These are phyloP conservation scores for Cytospora mali DNA, from an alignment of 2,329 filamentous ascomycete genomes.

Conservation along the genomic window DNA sequence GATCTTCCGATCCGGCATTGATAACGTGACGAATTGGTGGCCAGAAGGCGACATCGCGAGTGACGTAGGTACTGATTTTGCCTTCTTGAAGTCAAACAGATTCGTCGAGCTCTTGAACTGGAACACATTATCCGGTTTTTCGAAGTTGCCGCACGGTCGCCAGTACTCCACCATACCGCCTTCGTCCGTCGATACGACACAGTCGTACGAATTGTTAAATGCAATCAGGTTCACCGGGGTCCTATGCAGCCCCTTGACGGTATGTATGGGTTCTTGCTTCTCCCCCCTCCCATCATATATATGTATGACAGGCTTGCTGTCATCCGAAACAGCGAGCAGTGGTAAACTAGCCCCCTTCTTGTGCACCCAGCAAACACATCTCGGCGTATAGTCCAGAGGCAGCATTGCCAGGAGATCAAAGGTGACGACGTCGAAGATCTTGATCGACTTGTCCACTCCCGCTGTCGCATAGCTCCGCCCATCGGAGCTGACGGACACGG, in stretches of 20 bases:
- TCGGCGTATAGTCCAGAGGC: slow-evolving; percentile 73
- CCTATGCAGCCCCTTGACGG: slow-evolving; percentile 77
- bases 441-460: slow-evolving; percentile 76
- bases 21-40: slow-evolving; percentile 83
- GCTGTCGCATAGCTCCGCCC: slow-evolving; percentile 92
- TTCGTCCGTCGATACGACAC: slow-evolving; percentile 86
- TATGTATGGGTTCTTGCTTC: slow-evolving; percentile 73
- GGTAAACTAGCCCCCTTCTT: slow-evolving; percentile 84
- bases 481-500: slow-evolving; percentile 84
- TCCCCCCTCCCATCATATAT: slow-evolving; percentile 92
- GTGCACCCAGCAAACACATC: slow-evolving; percentile 90
- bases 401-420: slow-evolving; percentile 87
- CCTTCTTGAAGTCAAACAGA: slow-evolving; percentile 96
- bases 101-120: slow-evolving; percentile 92
- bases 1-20: slow-evolving; percentile 90
- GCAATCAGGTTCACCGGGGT: slow-evolving; percentile 81
- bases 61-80: slow-evolving; percentile 80
- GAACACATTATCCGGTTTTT: slow-evolving; percentile 91
- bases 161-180: slow-evolving; percentile 97
- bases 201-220: slow-evolving; percentile 87
- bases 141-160: slow-evolving; percentile 77
- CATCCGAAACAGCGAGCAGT: slow-evolving; percentile 80
- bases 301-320: slow-evolving; percentile 70
- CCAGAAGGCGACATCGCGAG: slow-evolving; percentile 86
- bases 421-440: slow-evolving; percentile 81